Evolutionary conservation across 2,329 filamentous ascomycete species (phyloP).

Genomic region (Aspergillus sp.): DNA sequence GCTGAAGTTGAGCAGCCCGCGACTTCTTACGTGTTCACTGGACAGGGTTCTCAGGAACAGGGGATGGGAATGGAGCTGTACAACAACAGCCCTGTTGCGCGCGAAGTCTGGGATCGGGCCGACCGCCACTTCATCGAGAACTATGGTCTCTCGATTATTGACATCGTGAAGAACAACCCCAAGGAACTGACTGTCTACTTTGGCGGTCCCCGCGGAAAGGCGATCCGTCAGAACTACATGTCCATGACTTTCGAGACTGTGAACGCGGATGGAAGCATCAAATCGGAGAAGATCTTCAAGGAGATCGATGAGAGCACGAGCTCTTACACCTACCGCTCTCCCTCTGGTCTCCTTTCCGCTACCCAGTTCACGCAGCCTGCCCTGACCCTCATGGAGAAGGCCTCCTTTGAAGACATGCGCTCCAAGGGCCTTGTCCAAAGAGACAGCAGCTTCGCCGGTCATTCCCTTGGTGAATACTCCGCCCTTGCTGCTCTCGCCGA

Average conservation of each 20-base stretch:
- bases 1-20: constrained; percentile 97
- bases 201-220: constrained; percentile 92
- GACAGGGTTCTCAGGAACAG: constrained; percentile 97
- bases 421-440: constrained; percentile 92
- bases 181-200: constrained; percentile 99
- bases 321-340: constrained; percentile 95
- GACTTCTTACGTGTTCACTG: constrained; percentile 95
- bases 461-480: constrained; percentile 97
- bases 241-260: constrained; percentile 99
- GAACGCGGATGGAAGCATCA: constrained; percentile 82
- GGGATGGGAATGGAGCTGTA: constrained; percentile 99
- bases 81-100: constrained; percentile 85
- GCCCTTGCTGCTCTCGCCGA: constrained; percentile 93
- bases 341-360: constrained; percentile 88
- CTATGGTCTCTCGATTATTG: constrained; percentile 96
- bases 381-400: constrained; percentile 98
- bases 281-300: constrained; percentile 99
- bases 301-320: constrained; percentile 89
- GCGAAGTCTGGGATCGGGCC: constrained; percentile 96
- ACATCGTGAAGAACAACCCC: constrained; percentile 99
- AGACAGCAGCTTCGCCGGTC: constrained; percentile 95
- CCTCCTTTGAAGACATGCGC: constrained; percentile 98
- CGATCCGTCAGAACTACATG: constrained; percentile 98
- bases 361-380: constrained; percentile 99
- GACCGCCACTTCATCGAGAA: constrained; percentile 99